phyloP scores from a whole-genome alignment of 495 filamentous ascomycete species.

The Lasiosphaeriaceae sp. region DNA sequence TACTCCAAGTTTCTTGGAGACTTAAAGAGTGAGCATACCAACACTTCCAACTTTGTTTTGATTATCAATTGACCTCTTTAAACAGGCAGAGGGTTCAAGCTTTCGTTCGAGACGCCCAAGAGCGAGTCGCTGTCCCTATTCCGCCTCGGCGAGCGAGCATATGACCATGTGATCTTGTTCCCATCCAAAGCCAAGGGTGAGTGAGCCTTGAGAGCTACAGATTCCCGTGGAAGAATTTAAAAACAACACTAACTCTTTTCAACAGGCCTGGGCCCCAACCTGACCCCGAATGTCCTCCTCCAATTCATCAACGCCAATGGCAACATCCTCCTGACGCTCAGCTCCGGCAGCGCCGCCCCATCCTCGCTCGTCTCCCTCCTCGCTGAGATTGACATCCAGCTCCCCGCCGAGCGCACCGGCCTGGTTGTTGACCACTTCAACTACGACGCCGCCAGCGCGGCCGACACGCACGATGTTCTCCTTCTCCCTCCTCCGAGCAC shows the following conservation, averaged over 20 bases:
- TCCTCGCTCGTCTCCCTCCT: constrained; percentile 79
- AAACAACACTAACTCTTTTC: background rate
- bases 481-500: constrained; percentile 62
- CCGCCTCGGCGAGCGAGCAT: constrained; percentile 77
- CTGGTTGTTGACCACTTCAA: constrained; percentile 93
- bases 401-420: constrained; percentile 76
- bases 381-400: constrained; percentile 84
- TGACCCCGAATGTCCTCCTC: constrained; percentile 82
- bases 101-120: constrained; percentile 82
- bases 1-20: constrained; percentile 83
- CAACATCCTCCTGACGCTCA: constrained; percentile 88
- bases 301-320: constrained; percentile 88
- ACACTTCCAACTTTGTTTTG: background rate
- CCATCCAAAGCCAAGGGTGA: constrained; percentile 87
- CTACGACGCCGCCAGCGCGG: constrained; percentile 71
- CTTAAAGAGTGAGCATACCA: constrained; percentile 59
- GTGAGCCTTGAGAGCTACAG: background rate
- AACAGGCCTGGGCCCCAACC: constrained; percentile 76
- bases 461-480: constrained; percentile 85
- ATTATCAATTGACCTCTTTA: constrained; percentile 17
- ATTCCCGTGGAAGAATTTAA: background rate
- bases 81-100: constrained; percentile 74
- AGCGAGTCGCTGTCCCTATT: constrained; percentile 78
- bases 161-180: constrained; percentile 86
- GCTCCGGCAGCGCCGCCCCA: constrained; percentile 66